Percentiles rank a stretch among this genome's conserved stretches.
Evolutionary conservation across 805 yeast species (phyloP).

Genomic region (Sungouiella blattae): DNA sequence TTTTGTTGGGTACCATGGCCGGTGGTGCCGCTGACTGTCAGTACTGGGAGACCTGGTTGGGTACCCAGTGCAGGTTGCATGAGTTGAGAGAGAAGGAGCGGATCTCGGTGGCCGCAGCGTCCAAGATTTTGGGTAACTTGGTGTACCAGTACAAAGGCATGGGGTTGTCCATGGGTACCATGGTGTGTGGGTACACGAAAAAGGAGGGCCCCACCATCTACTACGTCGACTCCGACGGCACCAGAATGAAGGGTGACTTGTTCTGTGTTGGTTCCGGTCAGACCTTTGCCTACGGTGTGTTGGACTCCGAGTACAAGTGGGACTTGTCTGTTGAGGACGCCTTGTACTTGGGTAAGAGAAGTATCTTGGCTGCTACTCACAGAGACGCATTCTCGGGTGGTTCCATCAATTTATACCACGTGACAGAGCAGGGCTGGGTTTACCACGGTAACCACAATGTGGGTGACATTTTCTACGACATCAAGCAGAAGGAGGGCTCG

Average conservation of each 20-base stretch:
- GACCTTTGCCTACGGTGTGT: constrained; percentile 97
- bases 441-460: constrained; percentile 95
- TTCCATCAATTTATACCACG: constrained; percentile 87
- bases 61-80: constrained; percentile 91
- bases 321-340: constrained; percentile 93
- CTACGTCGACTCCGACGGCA: constrained; percentile 96
- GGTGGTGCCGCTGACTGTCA: constrained; percentile 99
- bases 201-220: constrained; percentile 94
- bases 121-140: constrained; percentile 85
- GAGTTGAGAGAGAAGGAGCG: constrained; percentile 93
- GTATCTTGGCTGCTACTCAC: constrained; percentile 95
- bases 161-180: constrained; percentile 99
- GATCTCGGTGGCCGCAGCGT: constrained; percentile 94
- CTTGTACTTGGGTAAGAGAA: constrained; percentile 87
- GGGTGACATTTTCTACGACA: constrained; percentile 87
- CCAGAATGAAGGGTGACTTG: constrained; percentile 88
- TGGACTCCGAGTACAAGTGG: constrained; percentile 90
- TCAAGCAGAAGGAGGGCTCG: constrained; percentile 82
- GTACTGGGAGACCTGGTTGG: constrained; percentile 98
- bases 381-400: constrained; percentile 99
- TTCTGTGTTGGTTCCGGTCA: constrained; percentile 99
- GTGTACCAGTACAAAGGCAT: constrained; percentile 94
- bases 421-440: constrained; percentile 90
- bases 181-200: constrained; percentile 95
- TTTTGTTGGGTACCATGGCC: constrained; percentile 95